Evolutionary conservation across 2,329 filamentous ascomycete genomes (phyloP), one percentile per base, ranked within the genome.

Genomic region (Zopfia rhizophila): DNA sequence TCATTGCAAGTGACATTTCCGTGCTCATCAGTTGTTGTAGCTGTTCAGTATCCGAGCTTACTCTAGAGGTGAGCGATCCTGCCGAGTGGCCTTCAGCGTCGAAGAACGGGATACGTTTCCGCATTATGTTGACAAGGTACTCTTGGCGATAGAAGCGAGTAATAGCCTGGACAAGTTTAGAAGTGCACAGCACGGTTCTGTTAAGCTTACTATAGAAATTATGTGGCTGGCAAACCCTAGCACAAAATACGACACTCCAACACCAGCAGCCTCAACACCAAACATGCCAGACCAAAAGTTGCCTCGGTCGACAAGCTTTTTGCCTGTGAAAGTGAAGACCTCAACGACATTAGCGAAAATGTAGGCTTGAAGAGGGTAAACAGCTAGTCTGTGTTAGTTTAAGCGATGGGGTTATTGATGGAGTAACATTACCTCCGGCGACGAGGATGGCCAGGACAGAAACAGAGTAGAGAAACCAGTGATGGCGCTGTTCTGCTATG

Each of bases 231-330:
- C 55, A 17, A 50, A 62, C 4, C 73, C 75, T 5, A 83, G 69
- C 16, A 74, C 46, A 52, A 82, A 82, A 63, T 87, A 87, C 12
- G 77, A 70, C 0, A 80, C 2, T 2, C 81, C 82, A 7, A 79
- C 69, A 7, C 70, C 78, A 4, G 80, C 72, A 2, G 84, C 85
- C 19, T 87, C 71, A 0, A 84, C 67, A 14, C 83, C 75, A 74
- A 85, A 89, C 82, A 88, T 88, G 48, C 85, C 75, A 0, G 83
- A 79, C 82, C 83, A 88, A 63, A 87, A 87, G 38, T 81, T 76
- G 22, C 77, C 78, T 35, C 61, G 32, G 14, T 62, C 43, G 1
- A 71, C 59, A 7, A 65, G 53, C 3, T 60, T 54, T 18, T 43
- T 23, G 8, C 59, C 63, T 3, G 58, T 61, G 16, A 65, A 58